Conservation (phyloP, 2,329 filamentous ascomycete species). For the Colletotrichum echinochloae region DNA sequence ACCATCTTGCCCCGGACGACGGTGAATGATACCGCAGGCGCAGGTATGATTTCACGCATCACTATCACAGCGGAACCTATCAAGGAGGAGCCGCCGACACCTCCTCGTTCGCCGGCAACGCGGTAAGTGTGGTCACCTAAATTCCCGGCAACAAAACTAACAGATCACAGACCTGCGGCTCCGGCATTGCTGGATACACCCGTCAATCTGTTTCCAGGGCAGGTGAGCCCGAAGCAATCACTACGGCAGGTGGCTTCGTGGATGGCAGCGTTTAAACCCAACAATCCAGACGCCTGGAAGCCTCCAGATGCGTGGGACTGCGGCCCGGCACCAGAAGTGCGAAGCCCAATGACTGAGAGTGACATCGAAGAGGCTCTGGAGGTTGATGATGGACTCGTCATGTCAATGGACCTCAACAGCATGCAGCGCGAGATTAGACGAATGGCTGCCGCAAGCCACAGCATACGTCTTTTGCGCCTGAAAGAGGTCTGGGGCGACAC, state of each 20-base stretch:
- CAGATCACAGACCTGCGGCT: background rate
- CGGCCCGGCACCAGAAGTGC: slow-evolving; percentile 45
- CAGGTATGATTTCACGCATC: slow-evolving; percentile 52
- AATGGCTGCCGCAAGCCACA: slow-evolving; percentile 65
- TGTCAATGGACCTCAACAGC: slow-evolving; percentile 45
- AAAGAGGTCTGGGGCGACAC: slow-evolving; percentile 62
- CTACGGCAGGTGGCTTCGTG: slow-evolving; percentile 34
- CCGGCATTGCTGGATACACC: slow-evolving; percentile 32
- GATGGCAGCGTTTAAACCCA: slow-evolving; percentile 47
- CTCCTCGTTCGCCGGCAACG: slow-evolving; percentile 47
- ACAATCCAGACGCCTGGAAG: slow-evolving; percentile 58
- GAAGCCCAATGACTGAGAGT: slow-evolving; percentile 42
- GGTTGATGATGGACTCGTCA: slow-evolving; percentile 43
- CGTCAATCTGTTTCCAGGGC: slow-evolving; percentile 37
- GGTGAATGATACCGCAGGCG: slow-evolving; percentile 51
- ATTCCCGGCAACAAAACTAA: slow-evolving; percentile 3
- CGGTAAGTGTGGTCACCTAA: slow-evolving; percentile 44
- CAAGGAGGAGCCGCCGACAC: slow-evolving; percentile 46
- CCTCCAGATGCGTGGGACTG: slow-evolving; percentile 59
- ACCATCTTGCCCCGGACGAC: slow-evolving; percentile 49
- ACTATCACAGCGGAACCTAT: slow-evolving; percentile 51
- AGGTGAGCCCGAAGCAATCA: slow-evolving; percentile 22
- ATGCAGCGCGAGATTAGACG: slow-evolving; percentile 66
- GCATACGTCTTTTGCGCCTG: slow-evolving; percentile 66
- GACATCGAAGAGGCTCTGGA: slow-evolving; percentile 40